phyloP scores from a whole-genome alignment of 345 rosid species.

The Heritiera littoralis region DNA sequence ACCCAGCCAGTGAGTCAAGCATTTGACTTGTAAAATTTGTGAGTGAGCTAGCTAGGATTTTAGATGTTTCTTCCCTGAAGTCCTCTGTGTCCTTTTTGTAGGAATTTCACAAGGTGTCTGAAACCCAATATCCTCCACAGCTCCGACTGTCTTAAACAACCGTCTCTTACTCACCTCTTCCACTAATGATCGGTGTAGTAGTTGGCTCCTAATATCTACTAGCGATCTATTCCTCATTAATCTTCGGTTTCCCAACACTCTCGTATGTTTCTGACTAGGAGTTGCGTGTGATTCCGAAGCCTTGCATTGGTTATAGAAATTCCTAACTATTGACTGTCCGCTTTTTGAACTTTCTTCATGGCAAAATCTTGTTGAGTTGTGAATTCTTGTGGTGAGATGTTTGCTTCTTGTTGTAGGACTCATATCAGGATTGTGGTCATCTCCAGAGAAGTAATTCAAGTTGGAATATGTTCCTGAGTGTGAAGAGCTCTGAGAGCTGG shows the following conservation, averaged over 20 bases:
- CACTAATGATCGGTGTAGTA: constrained; percentile 52
- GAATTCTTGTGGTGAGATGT: constrained; percentile 31
- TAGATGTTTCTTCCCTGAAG: constrained; percentile 29
- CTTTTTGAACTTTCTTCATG: constrained; percentile 36
- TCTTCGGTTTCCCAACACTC: constrained; percentile 33
- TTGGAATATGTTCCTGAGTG: constrained; percentile 59
- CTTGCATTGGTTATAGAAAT: constrained; percentile 31
- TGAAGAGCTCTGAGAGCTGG: constrained; percentile 66
- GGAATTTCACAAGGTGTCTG: constrained; percentile 54
- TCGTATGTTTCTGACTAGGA: constrained; percentile 40
- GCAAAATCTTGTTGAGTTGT: constrained; percentile 57
- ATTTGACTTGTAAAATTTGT: constrained; percentile 13
- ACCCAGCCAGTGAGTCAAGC: constrained; percentile 3
- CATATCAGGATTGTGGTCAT: constrained; percentile 41
- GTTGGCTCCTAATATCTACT: constrained; percentile 63
- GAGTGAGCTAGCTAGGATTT: constrained; percentile 26
- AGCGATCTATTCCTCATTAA: constrained; percentile 67
- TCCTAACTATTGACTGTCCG: constrained; percentile 23
- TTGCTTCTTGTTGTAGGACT: constrained; percentile 31
- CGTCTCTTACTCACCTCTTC: constrained; percentile 68
- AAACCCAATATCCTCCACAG: constrained; percentile 69
- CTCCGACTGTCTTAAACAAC: constrained; percentile 71
- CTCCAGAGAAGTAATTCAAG: constrained; percentile 50
- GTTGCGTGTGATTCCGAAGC: constrained; percentile 37
- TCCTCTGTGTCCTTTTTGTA: constrained; percentile 22